These are phyloP conservation scores for Penicillium sumatraense DNA, from an alignment of 2,329 filamentous ascomycete genomes.

Conservation along the genomic window DNA sequence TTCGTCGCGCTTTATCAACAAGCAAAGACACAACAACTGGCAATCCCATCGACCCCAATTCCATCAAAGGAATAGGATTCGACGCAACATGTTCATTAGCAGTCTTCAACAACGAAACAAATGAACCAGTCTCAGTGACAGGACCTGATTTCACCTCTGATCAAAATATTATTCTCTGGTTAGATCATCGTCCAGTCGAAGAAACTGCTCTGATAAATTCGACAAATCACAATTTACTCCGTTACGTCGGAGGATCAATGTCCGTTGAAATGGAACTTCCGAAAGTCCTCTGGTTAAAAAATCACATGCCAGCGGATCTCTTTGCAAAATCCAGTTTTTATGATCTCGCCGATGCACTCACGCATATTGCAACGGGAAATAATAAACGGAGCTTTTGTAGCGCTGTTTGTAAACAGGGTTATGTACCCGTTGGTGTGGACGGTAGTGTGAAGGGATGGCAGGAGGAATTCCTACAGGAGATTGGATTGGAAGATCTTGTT, in stretches of 20 bases:
- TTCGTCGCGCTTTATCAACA: slow-evolving; percentile 78
- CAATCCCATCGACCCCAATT: slow-evolving; percentile 72
- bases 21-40: no score
- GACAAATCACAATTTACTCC: slow-evolving; percentile 87
- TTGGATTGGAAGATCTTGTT: slow-evolving; percentile 82
- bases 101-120: slow-evolving; percentile 85
- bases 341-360: slow-evolving; percentile 89
- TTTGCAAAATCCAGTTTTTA: slow-evolving; percentile 97
- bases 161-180: slow-evolving; percentile 95
- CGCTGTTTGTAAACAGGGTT: slow-evolving; percentile 96
- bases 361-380: slow-evolving; percentile 89
- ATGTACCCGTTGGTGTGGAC: slow-evolving; percentile 93
- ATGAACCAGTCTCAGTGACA: slow-evolving; percentile 89
- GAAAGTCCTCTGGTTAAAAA: slow-evolving; percentile 98
- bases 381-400: slow-evolving; percentile 95
- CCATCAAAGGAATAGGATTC: slow-evolving; percentile 90
- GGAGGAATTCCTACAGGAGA: slow-evolving; percentile 84
- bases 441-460: slow-evolving; percentile 98
- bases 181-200: slow-evolving; percentile 88
- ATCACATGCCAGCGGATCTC: slow-evolving; percentile 90
- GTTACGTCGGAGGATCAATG: slow-evolving; percentile 97
- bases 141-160: slow-evolving; percentile 86
- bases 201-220: slow-evolving; percentile 94
- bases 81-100: slow-evolving; percentile 98
- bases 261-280: slow-evolving; percentile 99